A percentile compares a stretch with the other conserved stretches of the same genome.
These are phyloP conservation scores for Wickerhamomyces bovis DNA, from an alignment of 805 yeast species.

Conservation along the genomic window DNA sequence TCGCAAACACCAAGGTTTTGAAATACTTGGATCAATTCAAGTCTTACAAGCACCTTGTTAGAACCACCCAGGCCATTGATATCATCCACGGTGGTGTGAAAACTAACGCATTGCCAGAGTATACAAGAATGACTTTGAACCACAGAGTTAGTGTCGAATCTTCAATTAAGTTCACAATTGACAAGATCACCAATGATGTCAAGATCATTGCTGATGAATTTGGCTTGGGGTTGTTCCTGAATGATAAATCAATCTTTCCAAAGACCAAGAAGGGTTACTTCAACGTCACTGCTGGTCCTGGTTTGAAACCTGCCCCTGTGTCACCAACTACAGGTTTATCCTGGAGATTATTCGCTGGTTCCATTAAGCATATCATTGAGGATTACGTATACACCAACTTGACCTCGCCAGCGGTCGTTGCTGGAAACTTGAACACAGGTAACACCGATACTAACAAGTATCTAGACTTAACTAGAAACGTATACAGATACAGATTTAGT, in stretches of 20 bases:
- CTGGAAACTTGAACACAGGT: constrained; percentile 11
- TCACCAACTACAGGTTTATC: constrained; percentile 40
- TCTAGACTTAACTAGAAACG: constrained; percentile 14
- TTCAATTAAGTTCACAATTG: constrained; percentile 23
- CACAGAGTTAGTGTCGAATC: constrained; percentile 50
- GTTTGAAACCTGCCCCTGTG: constrained; percentile 47
- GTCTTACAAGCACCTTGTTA: constrained; percentile 36
- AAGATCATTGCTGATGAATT: constrained; percentile 33
- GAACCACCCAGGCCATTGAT: constrained; percentile 44
- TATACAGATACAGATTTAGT: constrained; percentile 13
- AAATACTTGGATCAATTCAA: constrained; percentile 30
- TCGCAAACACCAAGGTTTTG: constrained; percentile 31
- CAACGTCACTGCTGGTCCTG: constrained; percentile 15
- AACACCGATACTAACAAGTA: constrained; percentile 15
- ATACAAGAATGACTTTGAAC: constrained; percentile 36
- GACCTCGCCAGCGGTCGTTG: constrained; percentile 7
- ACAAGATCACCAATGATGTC: constrained; percentile 29
- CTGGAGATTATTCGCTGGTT: constrained; percentile 58
- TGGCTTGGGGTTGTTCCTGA: constrained; percentile 32
- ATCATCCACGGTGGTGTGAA: constrained; percentile 6
- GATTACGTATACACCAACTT: constrained; percentile 27
- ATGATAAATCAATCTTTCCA: constrained; percentile 18
- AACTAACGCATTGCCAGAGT: constrained; percentile 42
- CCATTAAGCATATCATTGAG: constrained; percentile 56
- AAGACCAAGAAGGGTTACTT: constrained; percentile 35